Evolutionary conservation across 768 basidiomycete genomes (phyloP).

Genomic region (Gloeostereum incarnatum): DNA sequence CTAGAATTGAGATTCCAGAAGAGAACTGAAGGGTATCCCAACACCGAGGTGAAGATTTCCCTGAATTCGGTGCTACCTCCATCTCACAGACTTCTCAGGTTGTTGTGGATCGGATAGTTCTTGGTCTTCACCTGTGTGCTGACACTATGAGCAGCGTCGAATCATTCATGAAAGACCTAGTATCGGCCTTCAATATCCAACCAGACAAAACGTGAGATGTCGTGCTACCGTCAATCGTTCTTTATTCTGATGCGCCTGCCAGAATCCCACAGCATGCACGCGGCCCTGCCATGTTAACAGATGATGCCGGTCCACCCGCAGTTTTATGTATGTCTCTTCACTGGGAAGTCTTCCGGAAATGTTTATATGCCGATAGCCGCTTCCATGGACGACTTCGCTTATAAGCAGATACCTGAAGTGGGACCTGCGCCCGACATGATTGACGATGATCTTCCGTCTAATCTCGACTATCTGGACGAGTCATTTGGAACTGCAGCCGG

Average conservation of each 20-base stretch:
- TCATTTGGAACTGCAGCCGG: conserved; percentile 76
- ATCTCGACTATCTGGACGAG: conserved; percentile 79
- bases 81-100: conserved; percentile 29
- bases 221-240: background rate
- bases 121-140: conserved; percentile 67
- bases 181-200: conserved; percentile 27
- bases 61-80: background rate
- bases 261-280: conserved; percentile 18
- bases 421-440: conserved; percentile 84
- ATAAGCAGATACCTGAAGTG: conserved; percentile 64
- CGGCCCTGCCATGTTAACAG: conserved; percentile 23
- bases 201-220: conserved; percentile 12
- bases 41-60: conserved; percentile 13
- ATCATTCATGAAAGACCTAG: conserved; percentile 44
- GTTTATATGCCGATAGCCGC: conserved; percentile 23
- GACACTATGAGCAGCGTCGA: conserved; percentile 59
- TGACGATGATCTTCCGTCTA: conserved; percentile 82
- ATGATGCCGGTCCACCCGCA: conserved; percentile 2
- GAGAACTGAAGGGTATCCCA: conserved; percentile 16
- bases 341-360: background rate
- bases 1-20: conserved; percentile 34
- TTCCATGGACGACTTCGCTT: conserved; percentile 79
- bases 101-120: conserved; percentile 36
- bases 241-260: background rate
- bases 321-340: conserved; percentile 22